phyloP scores from a whole-genome alignment of 2,329 filamentous ascomycete species.

The Sphaerulina musiva region DNA sequence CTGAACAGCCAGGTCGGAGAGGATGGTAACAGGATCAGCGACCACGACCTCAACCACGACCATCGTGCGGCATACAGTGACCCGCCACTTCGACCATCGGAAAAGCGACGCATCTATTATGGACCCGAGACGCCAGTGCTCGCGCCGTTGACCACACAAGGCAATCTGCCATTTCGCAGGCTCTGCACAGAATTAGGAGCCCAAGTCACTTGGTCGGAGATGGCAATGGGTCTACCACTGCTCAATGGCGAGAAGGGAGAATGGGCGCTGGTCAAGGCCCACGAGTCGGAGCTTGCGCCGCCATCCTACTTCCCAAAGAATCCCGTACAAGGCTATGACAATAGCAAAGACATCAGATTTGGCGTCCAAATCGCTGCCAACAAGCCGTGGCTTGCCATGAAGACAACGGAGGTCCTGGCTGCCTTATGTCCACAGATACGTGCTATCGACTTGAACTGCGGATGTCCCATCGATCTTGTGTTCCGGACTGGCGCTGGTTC shows the following conservation, averaged over 20 bases:
- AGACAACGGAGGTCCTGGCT: slow-evolving; percentile 75
- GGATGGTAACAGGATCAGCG: slow-evolving; percentile 19
- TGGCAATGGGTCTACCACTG: slow-evolving; percentile 87
- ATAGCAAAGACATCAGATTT: slow-evolving; percentile 76
- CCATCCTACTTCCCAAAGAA: slow-evolving; percentile 58
- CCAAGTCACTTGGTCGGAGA: slow-evolving; percentile 93
- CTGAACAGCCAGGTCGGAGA: slow-evolving; percentile 56
- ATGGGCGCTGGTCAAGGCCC: slow-evolving; percentile 91
- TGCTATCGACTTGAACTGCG: slow-evolving; percentile 91
- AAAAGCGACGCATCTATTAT: slow-evolving; percentile 92
- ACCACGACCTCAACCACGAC: slow-evolving; percentile 55
- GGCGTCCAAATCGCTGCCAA: slow-evolving; percentile 89
- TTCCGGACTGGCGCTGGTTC: slow-evolving; percentile 84
- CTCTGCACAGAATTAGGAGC: slow-evolving; percentile 84
- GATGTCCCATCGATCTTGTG: slow-evolving; percentile 92
- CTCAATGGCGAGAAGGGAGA: slow-evolving; percentile 85
- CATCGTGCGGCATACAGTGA: slow-evolving; percentile 76
- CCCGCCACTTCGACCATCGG: slow-evolving; percentile 78
- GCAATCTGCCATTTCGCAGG: slow-evolving; percentile 88
- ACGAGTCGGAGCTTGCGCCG: slow-evolving; percentile 70
- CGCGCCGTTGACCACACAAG: slow-evolving; percentile 93
- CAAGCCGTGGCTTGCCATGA: slow-evolving; percentile 84
- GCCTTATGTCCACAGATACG: slow-evolving; percentile 74
- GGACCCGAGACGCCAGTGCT: slow-evolving; percentile 85
- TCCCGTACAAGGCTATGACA: slow-evolving; percentile 65